Conservation (phyloP, 768 basidiomycete genomes). For the Trametes coccinea region DNA sequence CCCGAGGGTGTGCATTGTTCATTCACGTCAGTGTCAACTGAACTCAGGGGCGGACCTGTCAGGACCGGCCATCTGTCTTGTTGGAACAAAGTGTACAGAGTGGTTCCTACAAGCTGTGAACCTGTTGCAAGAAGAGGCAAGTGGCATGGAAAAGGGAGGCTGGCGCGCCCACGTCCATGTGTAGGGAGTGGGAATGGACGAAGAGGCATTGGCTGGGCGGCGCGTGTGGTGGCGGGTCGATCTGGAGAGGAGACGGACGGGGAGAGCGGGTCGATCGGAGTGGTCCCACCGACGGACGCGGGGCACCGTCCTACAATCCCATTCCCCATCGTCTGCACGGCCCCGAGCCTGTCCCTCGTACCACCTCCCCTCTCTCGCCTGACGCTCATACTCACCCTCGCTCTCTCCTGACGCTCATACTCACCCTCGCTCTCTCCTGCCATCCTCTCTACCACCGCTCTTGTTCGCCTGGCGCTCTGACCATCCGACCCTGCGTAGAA, state of each 20-base stretch:
- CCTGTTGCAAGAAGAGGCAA: neutral
- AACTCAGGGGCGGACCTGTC: too few relatives aligned
- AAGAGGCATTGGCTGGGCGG: neutral
- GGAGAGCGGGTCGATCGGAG: neutral
- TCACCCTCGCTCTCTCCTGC: neutral
- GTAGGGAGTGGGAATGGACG: neutral
- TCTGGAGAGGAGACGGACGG: neutral
- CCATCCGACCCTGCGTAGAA: neutral
- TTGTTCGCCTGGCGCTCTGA: neutral
- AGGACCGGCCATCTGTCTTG: too few relatives aligned
- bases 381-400: neutral
- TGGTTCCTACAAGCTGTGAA: neutral
- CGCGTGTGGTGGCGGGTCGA: neutral
- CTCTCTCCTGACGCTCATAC: neutral
- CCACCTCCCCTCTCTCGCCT: neutral
- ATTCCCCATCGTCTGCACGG: too few relatives aligned
- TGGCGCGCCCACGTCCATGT: neutral
- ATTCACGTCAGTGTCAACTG: neutral
- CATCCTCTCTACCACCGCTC: neutral
- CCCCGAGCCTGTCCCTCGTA: too few relatives aligned
- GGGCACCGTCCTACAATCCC: slow-evolving; percentile 4
- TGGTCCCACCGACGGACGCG: slow-evolving; percentile 15
- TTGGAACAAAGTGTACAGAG: too few relatives aligned
- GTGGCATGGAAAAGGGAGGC: neutral
- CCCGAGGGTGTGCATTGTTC: too few relatives aligned